phyloP scores from a whole-genome alignment of 768 basidiomycete genomes.

The Amanita polypyramis region DNA sequence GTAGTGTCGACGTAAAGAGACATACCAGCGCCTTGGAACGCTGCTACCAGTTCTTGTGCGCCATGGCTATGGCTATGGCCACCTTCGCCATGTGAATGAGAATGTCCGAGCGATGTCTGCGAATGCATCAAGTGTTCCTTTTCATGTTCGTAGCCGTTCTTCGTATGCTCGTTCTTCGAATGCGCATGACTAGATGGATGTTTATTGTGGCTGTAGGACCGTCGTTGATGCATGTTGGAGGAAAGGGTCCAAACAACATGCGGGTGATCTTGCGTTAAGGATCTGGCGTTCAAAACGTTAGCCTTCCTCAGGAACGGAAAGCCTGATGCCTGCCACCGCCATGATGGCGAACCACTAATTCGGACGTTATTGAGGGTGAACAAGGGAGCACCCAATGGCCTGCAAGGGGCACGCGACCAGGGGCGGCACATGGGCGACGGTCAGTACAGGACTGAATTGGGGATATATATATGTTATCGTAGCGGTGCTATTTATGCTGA shows the following conservation, averaged over 20 bases:
- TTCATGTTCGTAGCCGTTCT: conserved; percentile 19
- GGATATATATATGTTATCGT: not conserved
- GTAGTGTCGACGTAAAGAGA: conserved; percentile 3
- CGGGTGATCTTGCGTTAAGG: not conserved
- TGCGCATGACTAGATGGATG: conserved; percentile 1
- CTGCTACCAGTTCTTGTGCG: conserved; percentile 58
- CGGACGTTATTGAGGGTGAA: not conserved
- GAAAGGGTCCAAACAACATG: not conserved
- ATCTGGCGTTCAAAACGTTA: not conserved
- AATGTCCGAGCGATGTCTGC: conserved; percentile 56
- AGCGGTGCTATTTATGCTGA: too few relatives aligned
- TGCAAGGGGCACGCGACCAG: not conserved
- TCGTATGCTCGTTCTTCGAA: conserved; percentile 5
- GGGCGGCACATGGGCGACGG: not conserved
- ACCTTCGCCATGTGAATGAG: conserved; percentile 52
- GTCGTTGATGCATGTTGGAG: conserved; percentile 14
- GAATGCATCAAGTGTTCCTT: conserved; percentile 38
- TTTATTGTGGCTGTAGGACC: conserved; percentile 14
- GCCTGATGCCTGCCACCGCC: not conserved
- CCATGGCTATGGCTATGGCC: conserved; percentile 50
- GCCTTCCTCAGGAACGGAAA: not conserved
- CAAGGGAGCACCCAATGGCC: not conserved
- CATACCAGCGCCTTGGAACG: conserved; percentile 56
- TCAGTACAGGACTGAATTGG: not conserved
- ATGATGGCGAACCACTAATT: not conserved